Conservation (phyloP, 2,329 filamentous ascomycete genomes). For the Paracoccidioides lutzii region DNA sequence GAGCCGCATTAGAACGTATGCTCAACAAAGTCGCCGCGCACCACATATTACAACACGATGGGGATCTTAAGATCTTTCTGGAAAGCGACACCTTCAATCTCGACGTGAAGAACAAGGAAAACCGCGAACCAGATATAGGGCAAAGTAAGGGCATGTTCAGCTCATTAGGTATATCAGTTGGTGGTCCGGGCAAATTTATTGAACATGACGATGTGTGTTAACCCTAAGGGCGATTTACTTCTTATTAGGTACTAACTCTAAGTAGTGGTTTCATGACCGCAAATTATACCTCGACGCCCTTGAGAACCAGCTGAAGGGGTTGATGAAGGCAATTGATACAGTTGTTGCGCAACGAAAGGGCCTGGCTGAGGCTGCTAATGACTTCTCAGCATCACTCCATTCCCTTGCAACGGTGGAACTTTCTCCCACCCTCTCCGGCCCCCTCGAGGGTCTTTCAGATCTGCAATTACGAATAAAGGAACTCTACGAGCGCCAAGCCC, state of each 20-base stretch:
- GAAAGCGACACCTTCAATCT: conserved; percentile 94
- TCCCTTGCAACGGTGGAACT: conserved; percentile 85
- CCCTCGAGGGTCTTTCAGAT: conserved; percentile 81
- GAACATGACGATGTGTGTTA: conserved; percentile 77
- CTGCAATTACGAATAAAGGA: conserved; percentile 88
- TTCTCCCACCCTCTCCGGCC: conserved; percentile 73
- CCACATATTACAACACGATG: conserved; percentile 80
- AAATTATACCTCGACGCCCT: conserved; percentile 88
- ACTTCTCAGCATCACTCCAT: conserved; percentile 88
- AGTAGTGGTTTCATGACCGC: conserved; percentile 91
- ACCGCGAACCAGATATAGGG: conserved; percentile 68
- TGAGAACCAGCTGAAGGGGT: conserved; percentile 76
- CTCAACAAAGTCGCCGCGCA: conserved; percentile 89
- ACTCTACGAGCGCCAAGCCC: conserved; percentile 89
- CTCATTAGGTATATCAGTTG: conserved; percentile 65
- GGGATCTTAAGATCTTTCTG: conserved; percentile 87
- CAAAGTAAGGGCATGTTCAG: conserved; percentile 93
- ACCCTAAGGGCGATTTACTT: neutral
- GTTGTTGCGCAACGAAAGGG: conserved; percentile 88
- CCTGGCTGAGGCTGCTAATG: conserved; percentile 81
- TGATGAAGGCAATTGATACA: conserved; percentile 86
- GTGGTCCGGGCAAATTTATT: conserved; percentile 73
- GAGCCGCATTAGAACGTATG: conserved; percentile 92
- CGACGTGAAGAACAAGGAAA: conserved; percentile 95
- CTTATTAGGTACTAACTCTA: conserved; percentile 13